Base-by-base conservation (phyloP, 1,284 basidiomycete species). In the Leccinum huronense region DNA sequence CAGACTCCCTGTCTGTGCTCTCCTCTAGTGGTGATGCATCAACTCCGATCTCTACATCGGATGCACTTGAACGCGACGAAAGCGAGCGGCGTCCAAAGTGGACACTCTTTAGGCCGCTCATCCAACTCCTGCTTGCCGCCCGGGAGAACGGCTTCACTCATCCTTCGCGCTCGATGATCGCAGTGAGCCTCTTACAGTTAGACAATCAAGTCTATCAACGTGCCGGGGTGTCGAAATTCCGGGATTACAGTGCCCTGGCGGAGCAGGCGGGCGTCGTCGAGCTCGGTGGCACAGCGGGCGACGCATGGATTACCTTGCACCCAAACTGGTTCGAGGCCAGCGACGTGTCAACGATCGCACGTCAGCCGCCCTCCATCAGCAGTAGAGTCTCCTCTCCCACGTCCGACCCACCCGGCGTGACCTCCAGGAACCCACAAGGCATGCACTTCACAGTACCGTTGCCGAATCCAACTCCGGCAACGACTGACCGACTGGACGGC, bases 221-320 rank as follows among this genome's bases (percentile, higher is more conserved):
- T 13, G 81, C 79, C 0, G 81, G 81, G 13, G 79, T 80, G 36
- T 65, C 71, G 1, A 78, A 68, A 51, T 86, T 86, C 68, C 78
- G 75, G 57, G 73, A 81, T 33, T 87, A 84, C 66, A 68, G 75
- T 9, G 70, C 71, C 13, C 65, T 82, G 31, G 86, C 86, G 13
- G 77, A 81, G 67, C 69, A 79, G 58, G 73, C 70, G 7, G 81
- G 80, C 2, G 70, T 88, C 14, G 71, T 88, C 31, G 73, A 76
- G n/a, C 73, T 84, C 5, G 84, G 86, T 14, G 83, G 83, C 4
- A 66, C 14, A 34, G 72, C 74, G 1, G 77, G 72, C 1, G 68
- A 72, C 3, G 77, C 79, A 13, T 87, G 85, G 84, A 83, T 87
- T 57, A 69, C 76, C 1, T 69, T 87, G 51, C 75, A 74, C 27